These are phyloP conservation scores for Agrocybe praecox DNA, from an alignment of 768 basidiomycete species.

Conservation along the genomic window DNA sequence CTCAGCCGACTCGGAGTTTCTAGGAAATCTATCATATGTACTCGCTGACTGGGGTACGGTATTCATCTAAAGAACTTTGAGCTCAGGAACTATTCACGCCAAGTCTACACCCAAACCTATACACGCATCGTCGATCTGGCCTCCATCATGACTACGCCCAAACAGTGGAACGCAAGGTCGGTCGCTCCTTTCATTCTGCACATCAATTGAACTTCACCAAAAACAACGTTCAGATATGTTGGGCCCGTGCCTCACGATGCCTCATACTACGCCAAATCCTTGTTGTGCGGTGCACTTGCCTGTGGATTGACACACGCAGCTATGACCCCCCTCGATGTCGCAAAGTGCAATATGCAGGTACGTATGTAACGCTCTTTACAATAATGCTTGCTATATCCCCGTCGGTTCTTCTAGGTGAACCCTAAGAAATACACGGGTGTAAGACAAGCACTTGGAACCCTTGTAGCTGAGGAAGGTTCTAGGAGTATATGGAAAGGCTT, in stretches of 20 bases:
- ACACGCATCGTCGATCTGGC: background rate
- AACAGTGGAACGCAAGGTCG: slow-evolving; percentile 80
- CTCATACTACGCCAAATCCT: slow-evolving; percentile 81
- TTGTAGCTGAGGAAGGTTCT: slow-evolving; percentile 80
- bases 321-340: slow-evolving; percentile 85
- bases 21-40: background rate
- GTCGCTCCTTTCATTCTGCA: slow-evolving; percentile 4
- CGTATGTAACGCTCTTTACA: slow-evolving; percentile 15
- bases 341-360: slow-evolving; percentile 93
- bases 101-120: background rate
- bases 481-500: slow-evolving; percentile 93
- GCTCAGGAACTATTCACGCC: background rate
- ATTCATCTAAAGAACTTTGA: no score
- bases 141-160: slow-evolving; percentile 51
- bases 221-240: slow-evolving; percentile 43
- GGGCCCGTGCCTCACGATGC: slow-evolving; percentile 78
- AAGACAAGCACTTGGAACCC: slow-evolving; percentile 56
- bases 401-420: slow-evolving; percentile 55
- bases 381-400: background rate
- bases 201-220: background rate
- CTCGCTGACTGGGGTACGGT: background rate
- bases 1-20: background rate
- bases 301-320: slow-evolving; percentile 90
- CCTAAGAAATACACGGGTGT: slow-evolving; percentile 76
- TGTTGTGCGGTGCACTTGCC: slow-evolving; percentile 88